Percentiles rank a stretch among this genome's conserved stretches.
These are phyloP conservation scores for Boletus subcaerulescens DNA, from an alignment of 768 basidiomycete species.

Conservation along the genomic window DNA sequence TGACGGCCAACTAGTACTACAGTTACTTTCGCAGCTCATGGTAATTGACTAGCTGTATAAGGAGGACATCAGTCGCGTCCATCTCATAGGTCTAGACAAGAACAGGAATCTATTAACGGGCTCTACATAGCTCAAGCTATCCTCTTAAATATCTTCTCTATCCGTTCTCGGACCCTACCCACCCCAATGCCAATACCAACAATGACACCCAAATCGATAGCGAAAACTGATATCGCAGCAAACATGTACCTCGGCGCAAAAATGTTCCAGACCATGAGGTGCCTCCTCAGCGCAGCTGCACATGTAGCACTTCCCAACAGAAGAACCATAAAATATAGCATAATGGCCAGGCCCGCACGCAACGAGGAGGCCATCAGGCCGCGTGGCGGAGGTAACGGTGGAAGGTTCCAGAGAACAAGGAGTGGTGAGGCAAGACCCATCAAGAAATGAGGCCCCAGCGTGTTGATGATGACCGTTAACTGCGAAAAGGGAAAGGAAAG, in stretches of 20 bases:
- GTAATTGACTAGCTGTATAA: no score
- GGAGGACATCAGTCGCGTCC: no score
- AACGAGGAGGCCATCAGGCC: constrained; percentile 37
- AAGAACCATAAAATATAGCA: constrained; percentile 64
- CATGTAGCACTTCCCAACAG: constrained; percentile 68
- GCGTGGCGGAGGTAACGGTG: constrained; percentile 45
- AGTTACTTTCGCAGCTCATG: neutral
- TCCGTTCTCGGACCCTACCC: constrained; percentile 17
- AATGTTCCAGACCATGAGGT: constrained; percentile 99
- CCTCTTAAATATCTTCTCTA: constrained; percentile 21
- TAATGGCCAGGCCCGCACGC: constrained; percentile 59
- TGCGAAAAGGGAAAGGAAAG: constrained; percentile 73
- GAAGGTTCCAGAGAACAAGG: constrained; percentile 78
- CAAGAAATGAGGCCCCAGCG: constrained; percentile 69
- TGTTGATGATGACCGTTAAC: constrained; percentile 72
- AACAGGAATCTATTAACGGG: neutral
- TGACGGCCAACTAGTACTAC: neutral
- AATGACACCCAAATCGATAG: constrained; percentile 59
- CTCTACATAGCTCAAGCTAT: constrained; percentile 2
- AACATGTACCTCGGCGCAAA: constrained; percentile 95
- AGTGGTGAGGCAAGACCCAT: constrained; percentile 67
- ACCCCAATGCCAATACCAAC: constrained; percentile 25
- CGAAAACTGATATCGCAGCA: constrained; percentile 60
- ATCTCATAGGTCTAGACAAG: neutral
- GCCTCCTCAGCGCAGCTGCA: constrained; percentile 73